A percentile compares a stretch with the other conserved stretches of the same genome.
These are phyloP conservation scores for Neofusicoccum parvum DNA, from an alignment of 2,329 filamentous ascomycete species.

Conservation along the genomic window DNA sequence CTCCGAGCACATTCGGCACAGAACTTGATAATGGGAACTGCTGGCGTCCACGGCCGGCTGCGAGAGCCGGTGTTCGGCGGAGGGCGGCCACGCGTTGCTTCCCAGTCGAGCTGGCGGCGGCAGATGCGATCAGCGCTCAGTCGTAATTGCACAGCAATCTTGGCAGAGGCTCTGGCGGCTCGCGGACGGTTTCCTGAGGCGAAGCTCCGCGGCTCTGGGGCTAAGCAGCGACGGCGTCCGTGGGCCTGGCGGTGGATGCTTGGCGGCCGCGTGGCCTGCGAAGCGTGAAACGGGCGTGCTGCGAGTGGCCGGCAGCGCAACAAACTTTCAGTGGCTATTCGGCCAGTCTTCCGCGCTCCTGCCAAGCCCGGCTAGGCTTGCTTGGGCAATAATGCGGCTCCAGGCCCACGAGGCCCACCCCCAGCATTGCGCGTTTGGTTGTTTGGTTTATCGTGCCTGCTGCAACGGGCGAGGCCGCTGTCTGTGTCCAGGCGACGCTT, in stretches of 20 bases:
- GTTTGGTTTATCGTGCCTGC: not conserved
- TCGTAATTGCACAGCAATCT: not conserved
- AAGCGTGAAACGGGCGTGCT: not conserved
- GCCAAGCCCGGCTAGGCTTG: not conserved
- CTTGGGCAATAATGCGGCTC: not conserved
- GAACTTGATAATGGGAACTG: not conserved
- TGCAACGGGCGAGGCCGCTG: not conserved
- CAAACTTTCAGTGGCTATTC: not conserved
- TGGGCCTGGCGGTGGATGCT: not conserved
- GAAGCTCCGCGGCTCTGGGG: constrained; percentile 8
- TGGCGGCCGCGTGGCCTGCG: constrained; percentile 11
- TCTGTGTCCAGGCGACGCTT: not conserved
- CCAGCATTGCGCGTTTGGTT: constrained; percentile 6
- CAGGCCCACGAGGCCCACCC: constrained; percentile 10
- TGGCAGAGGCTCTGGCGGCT: not conserved
- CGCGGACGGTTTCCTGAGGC: not conserved
- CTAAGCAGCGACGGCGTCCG: not conserved
- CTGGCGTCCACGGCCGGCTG: too few species aligned
- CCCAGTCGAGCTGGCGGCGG: not conserved
- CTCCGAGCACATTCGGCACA: not conserved
- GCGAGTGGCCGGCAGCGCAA: not conserved
- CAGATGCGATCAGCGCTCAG: not conserved
- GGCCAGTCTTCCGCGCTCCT: not conserved
- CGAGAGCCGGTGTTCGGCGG: not conserved
- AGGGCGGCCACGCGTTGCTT: not conserved